Base-by-base conservation (phyloP, 768 basidiomycete genomes). In the Suillus subalutaceus region DNA sequence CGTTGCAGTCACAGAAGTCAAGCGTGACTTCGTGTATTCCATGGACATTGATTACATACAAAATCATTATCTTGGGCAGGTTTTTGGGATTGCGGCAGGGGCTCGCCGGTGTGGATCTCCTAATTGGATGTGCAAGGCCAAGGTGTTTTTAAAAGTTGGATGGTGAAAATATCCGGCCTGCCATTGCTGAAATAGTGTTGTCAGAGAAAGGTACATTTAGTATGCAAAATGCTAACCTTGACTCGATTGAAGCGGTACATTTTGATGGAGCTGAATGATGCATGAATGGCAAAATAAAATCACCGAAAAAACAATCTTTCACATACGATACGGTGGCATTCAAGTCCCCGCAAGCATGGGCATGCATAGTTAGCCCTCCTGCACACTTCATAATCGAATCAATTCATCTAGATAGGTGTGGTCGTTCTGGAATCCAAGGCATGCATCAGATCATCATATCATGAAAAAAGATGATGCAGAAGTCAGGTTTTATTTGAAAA, bases 41-140 rank as follows among this genome's bases (percentile, higher is more conserved):
- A 50, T 50, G 48, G 23, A 50, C 23, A 4, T 50, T 23, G 12
- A 50, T 50, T 50, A 74, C 65, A 1, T n/a, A 67, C 46, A 38
- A 75, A 72, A 15, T 68, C 43, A 2, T 70, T 61, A 9, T 43
- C 55, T 12, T n/a, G 18, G 0, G 48, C 52, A 6, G 56, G 37
- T 7, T 20, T n/a, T n/a, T 30, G 40, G 63, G 64, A 12, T 37
- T 41, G 20, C 52, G 41, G 53, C 70, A 71, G n/a, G 7, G 23
- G 40, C 18, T 67, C 43, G 9, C 63, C 67, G 13, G 52, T 41
- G 16, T 20, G n/a, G 40, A 55, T 75, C 73, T 2, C 73, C 71
- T 46, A 74, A 62, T 44, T 74, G 71, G 6, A 75, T 60, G n/a
- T 26, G 60, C 6, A 74, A 56, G n/a, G 10, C 74, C 74, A 12